Conservation (phyloP, 352 stramenopile genomes). For the Globisporangium alternatum region DNA sequence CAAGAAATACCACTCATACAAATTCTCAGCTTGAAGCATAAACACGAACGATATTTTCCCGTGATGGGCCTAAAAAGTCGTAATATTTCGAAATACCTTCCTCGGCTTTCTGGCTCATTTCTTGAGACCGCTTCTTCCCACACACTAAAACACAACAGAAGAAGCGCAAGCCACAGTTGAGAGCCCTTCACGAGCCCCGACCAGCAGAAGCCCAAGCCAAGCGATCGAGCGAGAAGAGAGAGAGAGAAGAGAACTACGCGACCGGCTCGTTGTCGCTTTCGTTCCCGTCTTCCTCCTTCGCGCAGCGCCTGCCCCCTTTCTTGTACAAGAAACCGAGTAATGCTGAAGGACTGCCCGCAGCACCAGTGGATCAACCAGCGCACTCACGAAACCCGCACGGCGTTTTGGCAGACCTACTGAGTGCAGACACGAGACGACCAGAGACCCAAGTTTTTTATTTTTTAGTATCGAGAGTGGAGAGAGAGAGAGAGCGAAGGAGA, state of each 20-base stretch:
- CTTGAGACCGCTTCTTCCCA: background rate
- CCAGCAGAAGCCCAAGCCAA: background rate
- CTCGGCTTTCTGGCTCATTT: background rate
- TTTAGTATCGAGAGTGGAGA: slow-evolving; percentile 4
- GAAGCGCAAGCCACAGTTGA: slow-evolving; percentile 7
- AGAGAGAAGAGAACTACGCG: slow-evolving; percentile 5
- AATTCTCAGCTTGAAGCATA: background rate
- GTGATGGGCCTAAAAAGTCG: background rate
- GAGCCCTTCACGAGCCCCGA: background rate
- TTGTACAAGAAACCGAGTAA: slow-evolving; percentile 22
- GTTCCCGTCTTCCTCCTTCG: background rate
- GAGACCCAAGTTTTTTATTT: slow-evolving; percentile 2
- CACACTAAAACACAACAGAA: background rate
- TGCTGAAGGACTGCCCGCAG: slow-evolving; percentile 89
- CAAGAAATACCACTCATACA: background rate
- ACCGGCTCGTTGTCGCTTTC: background rate
- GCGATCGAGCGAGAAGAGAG: slow-evolving; percentile 2
- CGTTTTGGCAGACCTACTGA: slow-evolving; percentile 67
- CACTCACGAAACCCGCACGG: slow-evolving; percentile 83
- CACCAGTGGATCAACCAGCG: slow-evolving; percentile 89
- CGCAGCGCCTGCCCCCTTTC: background rate
- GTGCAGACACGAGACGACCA: slow-evolving; percentile 2
- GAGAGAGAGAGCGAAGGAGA: background rate
- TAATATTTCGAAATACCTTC: background rate
- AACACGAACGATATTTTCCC: slow-evolving; percentile 7